These are phyloP conservation scores for Ophiostoma himal-ulmi DNA, from an alignment of 2,329 filamentous ascomycete species.

Conservation along the genomic window DNA sequence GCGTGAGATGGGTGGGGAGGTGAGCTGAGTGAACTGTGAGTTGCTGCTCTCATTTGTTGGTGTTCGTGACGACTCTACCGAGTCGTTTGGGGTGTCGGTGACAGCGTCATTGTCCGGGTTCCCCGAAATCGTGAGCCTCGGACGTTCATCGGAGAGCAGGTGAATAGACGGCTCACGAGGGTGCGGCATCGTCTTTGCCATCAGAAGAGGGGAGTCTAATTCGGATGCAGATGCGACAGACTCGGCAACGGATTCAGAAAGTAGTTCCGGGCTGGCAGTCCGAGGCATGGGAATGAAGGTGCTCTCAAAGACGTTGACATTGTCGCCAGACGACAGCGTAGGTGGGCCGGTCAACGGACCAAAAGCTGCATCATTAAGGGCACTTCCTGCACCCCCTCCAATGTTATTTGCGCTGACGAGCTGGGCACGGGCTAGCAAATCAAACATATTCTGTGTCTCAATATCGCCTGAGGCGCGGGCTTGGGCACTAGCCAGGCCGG, in stretches of 20 bases:
- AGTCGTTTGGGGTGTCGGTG: slow-evolving; percentile 30
- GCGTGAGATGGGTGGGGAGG: slow-evolving; percentile 51
- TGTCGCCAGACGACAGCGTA: slow-evolving; percentile 47
- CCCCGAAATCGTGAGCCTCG: neutral
- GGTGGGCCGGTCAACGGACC: slow-evolving; percentile 79
- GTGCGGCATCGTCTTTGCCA: slow-evolving; percentile 14
- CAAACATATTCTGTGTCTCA: slow-evolving; percentile 85
- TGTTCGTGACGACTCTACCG: slow-evolving; percentile 48
- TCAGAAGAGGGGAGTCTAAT: slow-evolving; percentile 24
- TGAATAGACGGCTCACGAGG: slow-evolving; percentile 13
- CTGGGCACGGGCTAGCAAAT: slow-evolving; percentile 75
- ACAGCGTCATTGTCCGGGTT: neutral
- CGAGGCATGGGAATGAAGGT: slow-evolving; percentile 57
- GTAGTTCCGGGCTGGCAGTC: slow-evolving; percentile 39
- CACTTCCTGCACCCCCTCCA: slow-evolving; percentile 35
- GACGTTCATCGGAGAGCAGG: slow-evolving; percentile 13
- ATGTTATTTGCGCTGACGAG: slow-evolving; percentile 65
- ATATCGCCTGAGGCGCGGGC: slow-evolving; percentile 75
- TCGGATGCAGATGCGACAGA: slow-evolving; percentile 22
- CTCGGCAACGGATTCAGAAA: slow-evolving; percentile 36
- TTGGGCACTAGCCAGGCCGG: slow-evolving; percentile 75
- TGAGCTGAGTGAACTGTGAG: slow-evolving; percentile 43
- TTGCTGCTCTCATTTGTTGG: slow-evolving; percentile 52
- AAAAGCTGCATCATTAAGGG: slow-evolving; percentile 33
- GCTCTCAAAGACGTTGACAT: slow-evolving; percentile 78